These are phyloP conservation scores for Microglena sp. DNA, from an alignment of 139 green algal species.

Conservation along the genomic window DNA sequence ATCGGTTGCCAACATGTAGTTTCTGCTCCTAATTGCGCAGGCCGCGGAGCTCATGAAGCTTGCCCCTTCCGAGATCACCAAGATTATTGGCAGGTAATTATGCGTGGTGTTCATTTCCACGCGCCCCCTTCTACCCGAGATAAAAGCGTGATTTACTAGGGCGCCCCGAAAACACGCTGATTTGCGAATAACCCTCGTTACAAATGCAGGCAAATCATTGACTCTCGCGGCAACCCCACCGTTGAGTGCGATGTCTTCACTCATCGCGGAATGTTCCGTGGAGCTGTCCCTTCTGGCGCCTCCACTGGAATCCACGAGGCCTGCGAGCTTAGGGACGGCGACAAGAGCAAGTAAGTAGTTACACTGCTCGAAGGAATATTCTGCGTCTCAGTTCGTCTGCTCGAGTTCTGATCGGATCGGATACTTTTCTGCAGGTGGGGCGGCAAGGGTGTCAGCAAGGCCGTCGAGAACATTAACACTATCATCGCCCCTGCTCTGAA, in stretches of 20 bases:
- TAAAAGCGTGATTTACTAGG: too few relatives aligned
- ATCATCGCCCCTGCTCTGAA: conserved; percentile 83
- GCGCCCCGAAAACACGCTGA: too few relatives aligned
- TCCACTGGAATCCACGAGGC: conserved; percentile 96
- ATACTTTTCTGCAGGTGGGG: conserved; percentile 56
- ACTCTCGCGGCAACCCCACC: conserved; percentile 96
- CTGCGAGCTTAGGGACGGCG: conserved; percentile 91
- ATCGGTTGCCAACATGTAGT: not conserved
- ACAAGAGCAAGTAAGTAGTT: conserved; percentile 52
- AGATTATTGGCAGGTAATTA: conserved; percentile 80
- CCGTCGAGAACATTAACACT: conserved; percentile 93
- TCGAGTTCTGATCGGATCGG: too few relatives aligned
- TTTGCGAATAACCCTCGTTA: too few relatives aligned
- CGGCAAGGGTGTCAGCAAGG: conserved; percentile 92
- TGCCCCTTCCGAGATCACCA: conserved; percentile 62
- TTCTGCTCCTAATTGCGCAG: conserved; percentile 14
- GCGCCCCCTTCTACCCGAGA: too few relatives aligned
- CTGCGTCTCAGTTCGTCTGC: too few relatives aligned
- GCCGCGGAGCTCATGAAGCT: conserved; percentile 48
- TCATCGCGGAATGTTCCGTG: conserved; percentile 81
- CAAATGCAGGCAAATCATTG: conserved; percentile 95
- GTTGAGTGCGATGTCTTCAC: conserved; percentile 82
- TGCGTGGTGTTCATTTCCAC: too few relatives aligned
- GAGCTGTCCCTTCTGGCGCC: conserved; percentile 84
- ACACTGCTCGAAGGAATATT: too few relatives aligned